phyloP scores from a whole-genome alignment of 2,329 filamentous ascomycete genomes.

The Erysiphe pulchra region DNA sequence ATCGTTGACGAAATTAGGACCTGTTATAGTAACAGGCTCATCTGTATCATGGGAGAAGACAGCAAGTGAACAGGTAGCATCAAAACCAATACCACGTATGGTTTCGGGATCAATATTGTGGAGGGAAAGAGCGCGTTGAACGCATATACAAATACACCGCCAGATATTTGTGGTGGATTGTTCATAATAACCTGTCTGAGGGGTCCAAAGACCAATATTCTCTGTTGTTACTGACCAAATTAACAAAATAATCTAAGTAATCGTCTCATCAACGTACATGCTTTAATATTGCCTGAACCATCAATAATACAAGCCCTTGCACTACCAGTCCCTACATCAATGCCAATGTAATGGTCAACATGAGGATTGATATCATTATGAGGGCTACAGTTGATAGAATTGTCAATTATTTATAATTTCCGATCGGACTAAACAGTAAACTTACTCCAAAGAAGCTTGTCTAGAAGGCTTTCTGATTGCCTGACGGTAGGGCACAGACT shows the following conservation, averaged over 20 bases:
- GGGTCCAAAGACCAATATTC: constrained; percentile 60
- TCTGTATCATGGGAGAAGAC: constrained; percentile 78
- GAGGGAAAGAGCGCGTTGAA: constrained; percentile 58
- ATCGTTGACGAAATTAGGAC: constrained; percentile 56
- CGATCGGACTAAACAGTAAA: background rate
- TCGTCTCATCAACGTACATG: constrained; percentile 10
- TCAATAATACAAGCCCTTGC: constrained; percentile 93
- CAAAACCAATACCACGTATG: constrained; percentile 83
- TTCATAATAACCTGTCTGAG: constrained; percentile 56
- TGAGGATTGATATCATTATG: constrained; percentile 14
- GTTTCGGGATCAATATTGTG: constrained; percentile 50
- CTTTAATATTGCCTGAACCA: constrained; percentile 64
- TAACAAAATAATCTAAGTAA: constrained; percentile 1
- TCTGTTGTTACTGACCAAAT: constrained; percentile 30
- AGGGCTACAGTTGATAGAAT: constrained; percentile 6
- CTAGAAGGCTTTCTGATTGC: constrained; percentile 12
- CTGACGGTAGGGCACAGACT: constrained; percentile 7
- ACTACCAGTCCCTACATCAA: constrained; percentile 91
- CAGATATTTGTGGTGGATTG: constrained; percentile 97
- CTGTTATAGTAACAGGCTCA: constrained; percentile 75
- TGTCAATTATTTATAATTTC: constrained; percentile 2
- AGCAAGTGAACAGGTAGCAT: constrained; percentile 90
- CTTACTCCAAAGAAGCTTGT: constrained; percentile 14
- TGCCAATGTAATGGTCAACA: constrained; percentile 45
- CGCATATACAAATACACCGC: constrained; percentile 75